Evolutionary conservation across 257 asterid species (phyloP), one percentile per base, ranked within the genome.

Genomic region (Solanum piurae): DNA sequence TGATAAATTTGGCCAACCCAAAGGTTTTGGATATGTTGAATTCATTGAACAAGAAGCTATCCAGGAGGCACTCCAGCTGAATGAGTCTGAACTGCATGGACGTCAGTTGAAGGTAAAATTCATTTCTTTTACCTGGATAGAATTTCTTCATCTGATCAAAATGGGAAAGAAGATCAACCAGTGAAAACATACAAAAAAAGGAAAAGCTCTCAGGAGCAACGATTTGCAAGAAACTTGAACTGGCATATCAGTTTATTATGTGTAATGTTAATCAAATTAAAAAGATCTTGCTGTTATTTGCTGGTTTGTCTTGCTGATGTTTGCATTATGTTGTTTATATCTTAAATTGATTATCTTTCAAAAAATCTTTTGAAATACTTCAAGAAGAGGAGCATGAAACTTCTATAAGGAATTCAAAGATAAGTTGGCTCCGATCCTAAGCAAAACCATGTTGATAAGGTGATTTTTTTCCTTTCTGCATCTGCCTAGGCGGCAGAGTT

Each of bases 51-150:
- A 92, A 29, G 98, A 94, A 91, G 94, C 98, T 72, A 92, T 93
- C 73, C 96, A 95, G 83, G 96, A 94, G 88, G 95, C 98, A 84
- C 83, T 94, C 90, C 93, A 88, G 86, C 92, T 95, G 55, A 93
- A 94, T 88, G 98, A 94, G 86, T 92, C 96, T 37, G 96, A 95
- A 92, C 98, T 95, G 87, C 98, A 95, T 69, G 96, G 98, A 34
- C 98, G 98, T 82, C 98, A 92, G 72, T 88, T 94, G 91, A 95
- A 95, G 95, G 98, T 95, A 79, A 60, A 75, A 58, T 29, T 74
- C 2, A 1, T 46, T 66, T 29, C 38, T 31, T 71, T 91, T 55
- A 55, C 11, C 14, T 36, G 68, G 38, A 44, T 16, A 55, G 68
- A 62, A 25, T 58, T 27, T 52, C 64, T 46, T 49, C 20, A 9